Evolutionary conservation across 2,329 filamentous ascomycete species (phyloP), one percentile per base, ranked within the genome.

Genomic region (Fusarium palustre): DNA sequence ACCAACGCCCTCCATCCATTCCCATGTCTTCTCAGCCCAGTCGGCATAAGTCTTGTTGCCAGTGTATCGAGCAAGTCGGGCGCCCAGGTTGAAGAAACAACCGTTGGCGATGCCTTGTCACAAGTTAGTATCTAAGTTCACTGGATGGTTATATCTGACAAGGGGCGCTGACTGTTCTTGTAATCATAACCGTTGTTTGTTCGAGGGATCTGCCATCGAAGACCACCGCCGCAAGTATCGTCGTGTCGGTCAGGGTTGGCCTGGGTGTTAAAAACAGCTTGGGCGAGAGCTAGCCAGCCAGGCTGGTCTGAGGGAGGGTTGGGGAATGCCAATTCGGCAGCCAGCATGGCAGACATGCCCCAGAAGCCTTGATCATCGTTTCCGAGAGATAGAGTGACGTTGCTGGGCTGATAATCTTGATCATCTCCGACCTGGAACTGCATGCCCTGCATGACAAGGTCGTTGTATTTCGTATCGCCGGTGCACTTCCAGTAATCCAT

Each of bases 161-260:
- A 24, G 24, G 34, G 34, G 47, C 20, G 59, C 74, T 72, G 59
- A 82, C 81, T 82, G 78, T 90, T 90, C 77, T 90, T 96, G 83
- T 94, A 94, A 74, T 90, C 85, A 78, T 92, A 95, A 34, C 92
- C 92, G 46, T 84, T 85, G 76, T 94, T 93, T 71, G 90, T 89
- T 8, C 86, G 82, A 69, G 89, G 92, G 64, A 95, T 91, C 81
- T 95, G 92, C 91, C 91, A 93, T 71, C 91, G 85, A 66, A 94
- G 78, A 22, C 92, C 92, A 45, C 85, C 86, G 62, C 87, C 88
- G 20, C 83, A 84, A 0, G 78, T 79, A 1, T 81, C 78, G 11
- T 83, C 83, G 73, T 92, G 89, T 81, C 90, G 90, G 46, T 88
- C 84, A 3, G 82, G 79, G 22, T 75, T 76, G 4, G 85, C 86